Evolutionary conservation across 2,329 filamentous ascomycete species (phyloP), one percentile per base, ranked within the genome.

Genomic region (Aspergillus unguis): DNA sequence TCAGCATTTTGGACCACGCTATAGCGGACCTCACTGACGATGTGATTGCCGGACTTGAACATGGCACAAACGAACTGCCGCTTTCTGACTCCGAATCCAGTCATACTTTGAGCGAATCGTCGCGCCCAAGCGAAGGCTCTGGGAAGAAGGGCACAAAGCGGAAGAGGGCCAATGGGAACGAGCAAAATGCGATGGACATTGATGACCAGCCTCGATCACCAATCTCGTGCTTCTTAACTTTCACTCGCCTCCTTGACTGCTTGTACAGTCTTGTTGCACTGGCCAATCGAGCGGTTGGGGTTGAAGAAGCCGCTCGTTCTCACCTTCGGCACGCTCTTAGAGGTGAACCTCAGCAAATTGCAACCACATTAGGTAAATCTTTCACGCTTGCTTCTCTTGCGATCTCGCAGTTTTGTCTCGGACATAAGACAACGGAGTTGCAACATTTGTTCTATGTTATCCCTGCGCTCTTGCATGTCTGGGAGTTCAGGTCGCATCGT

Each of bases 1-100:
- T 88, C 32, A 71, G 73, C 1, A 80, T 90, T 7, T 67, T 95
- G 38, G 83, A 85, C 61, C 80, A 83, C 61, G 82, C 85, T 0
- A 71, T 91, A 44, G 77, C 82, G 44, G 86, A 90, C 46, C 58
- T 75, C 58, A 63, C 66, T 43, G 64, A 68, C 36, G 63, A 62
- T 36, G 60, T 67, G 32, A 62, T 65, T 50, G 52, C 64, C 37
- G 61, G 60, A 8, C 44, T 68, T 17, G 57, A 61, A 6, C 61
- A 64, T 49, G 62, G 60, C 7, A 50, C 52, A 27, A 52, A 58
- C 23, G 65, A 61, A 10, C 32, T 55, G 25, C 51, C 62, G 44
- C 62, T 59, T 28, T 67, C 68, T 8, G 63, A 62, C 26, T 67
- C 67, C 5, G 73, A 74, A 41, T 71, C 71, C 0, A 67, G 62